Percentiles rank a stretch among this genome's conserved stretches.
Evolutionary conservation across 2,329 filamentous ascomycete genomes (phyloP).

Genomic region (Acrocalymma vagum): DNA sequence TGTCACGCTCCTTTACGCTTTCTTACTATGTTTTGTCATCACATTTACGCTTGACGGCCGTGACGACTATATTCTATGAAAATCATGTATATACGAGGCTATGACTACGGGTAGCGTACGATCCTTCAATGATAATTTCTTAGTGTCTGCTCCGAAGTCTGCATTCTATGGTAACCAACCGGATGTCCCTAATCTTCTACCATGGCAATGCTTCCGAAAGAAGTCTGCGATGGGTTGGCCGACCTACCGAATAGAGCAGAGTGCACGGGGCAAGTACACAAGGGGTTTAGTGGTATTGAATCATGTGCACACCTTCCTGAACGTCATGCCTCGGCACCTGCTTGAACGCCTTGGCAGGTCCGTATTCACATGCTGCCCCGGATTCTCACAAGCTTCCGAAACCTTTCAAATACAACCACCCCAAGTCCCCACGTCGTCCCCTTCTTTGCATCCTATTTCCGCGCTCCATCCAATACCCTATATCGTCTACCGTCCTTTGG

Average conservation of each 20-base stretch:
- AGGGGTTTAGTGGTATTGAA: not conserved
- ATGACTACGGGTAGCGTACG: slow-evolving; percentile 26
- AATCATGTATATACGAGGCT: slow-evolving; percentile 27
- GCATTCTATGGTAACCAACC: not conserved
- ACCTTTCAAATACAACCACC: slow-evolving; percentile 23
- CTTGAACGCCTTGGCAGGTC: slow-evolving; percentile 12
- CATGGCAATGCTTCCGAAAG: not conserved
- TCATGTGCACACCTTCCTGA: not conserved
- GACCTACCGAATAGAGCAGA: too few relatives aligned
- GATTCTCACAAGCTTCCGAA: slow-evolving; percentile 21
- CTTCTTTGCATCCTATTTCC: slow-evolving; percentile 5
- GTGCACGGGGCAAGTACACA: not conserved
- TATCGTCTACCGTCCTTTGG: not conserved
- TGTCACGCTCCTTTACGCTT: slow-evolving; percentile 11
- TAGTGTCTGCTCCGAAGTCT: slow-evolving; percentile 4
- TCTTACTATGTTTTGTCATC: slow-evolving; percentile 11
- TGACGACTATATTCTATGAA: slow-evolving; percentile 25
- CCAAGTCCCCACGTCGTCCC: slow-evolving; percentile 8
- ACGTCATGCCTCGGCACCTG: slow-evolving; percentile 22
- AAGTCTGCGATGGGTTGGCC: too few relatives aligned
- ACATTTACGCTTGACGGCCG: slow-evolving; percentile 12
- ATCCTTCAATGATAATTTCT: slow-evolving; percentile 32
- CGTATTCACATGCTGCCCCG: slow-evolving; percentile 28
- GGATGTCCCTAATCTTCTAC: not conserved
- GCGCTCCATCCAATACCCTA: not conserved